Base-by-base conservation (phyloP, 257 asterid genomes). In the Eustoma russellianum region DNA sequence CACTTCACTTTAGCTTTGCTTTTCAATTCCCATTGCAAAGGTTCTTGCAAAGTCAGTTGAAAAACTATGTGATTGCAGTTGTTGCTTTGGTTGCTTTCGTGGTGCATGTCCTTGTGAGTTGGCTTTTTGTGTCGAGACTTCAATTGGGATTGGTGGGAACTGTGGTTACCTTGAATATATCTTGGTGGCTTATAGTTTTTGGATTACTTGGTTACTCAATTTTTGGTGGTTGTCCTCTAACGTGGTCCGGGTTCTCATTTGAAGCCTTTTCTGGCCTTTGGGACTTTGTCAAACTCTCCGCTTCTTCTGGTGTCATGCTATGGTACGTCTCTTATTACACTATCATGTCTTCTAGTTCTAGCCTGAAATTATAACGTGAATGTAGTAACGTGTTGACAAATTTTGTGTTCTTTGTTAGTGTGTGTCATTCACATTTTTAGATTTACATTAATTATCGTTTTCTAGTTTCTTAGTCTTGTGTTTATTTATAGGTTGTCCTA, bases 241-340 rank as follows among this genome's bases (percentile, higher is more conserved):
- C 96, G 0, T 91, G 98, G 98, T 17, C 64, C 0, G 98, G 98
- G 2, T 87, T 87, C 40, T 80, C 89, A 50, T 13, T 38, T 17
- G 79, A 91, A 44, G 96, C 98, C 0, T 82, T 91, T 33, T 47
- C 86, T 16, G 98, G 96, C 0, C 70, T 91, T 33, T 91, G 98
- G 96, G 88, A 77, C 1, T 91, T 91, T 50, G 33, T 80, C 0
- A 87, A 87, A 57, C 83, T 91, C 18, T 91, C 96, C 0, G 74
- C 81, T 28, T 83, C 95, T 18, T 91, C 98, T 14, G 98, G 98
- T 0, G 87, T 87, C 77, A 90, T 90, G 98, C 71, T 90, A 7
- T 86, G 98, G 95, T 89, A 65, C 13, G 30, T n/a, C 17, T 46
- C 46, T 6, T 34, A 3, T 19, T 19, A 19, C 3, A 19, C 1